Conservation (phyloP, 495 filamentous ascomycete species). For the Hyaloscypha hepaticicola region DNA sequence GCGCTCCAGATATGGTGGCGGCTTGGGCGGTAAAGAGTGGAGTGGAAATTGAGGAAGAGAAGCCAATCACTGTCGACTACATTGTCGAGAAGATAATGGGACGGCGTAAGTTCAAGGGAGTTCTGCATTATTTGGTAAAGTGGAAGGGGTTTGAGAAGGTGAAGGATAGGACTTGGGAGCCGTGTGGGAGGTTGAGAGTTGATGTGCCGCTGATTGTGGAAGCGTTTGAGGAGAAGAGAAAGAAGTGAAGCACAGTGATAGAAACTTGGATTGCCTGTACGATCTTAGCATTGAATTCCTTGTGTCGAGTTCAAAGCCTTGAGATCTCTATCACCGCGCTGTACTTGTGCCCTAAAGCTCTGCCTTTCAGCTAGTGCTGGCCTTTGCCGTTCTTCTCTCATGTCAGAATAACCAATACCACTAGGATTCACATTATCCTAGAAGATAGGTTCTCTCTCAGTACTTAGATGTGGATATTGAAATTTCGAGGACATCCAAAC, state of each 20-base stretch:
- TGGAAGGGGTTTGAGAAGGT: constrained; percentile 16
- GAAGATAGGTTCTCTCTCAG: constrained; percentile 5
- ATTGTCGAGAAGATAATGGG: constrained; percentile 11
- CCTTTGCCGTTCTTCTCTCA: too few species aligned
- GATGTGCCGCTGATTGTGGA: constrained; percentile 21
- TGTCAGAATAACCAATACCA: too few species aligned
- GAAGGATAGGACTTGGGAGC: constrained; percentile 26
- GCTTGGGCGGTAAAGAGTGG: constrained; percentile 1
- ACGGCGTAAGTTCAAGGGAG: background rate
- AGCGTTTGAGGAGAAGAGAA: constrained; percentile 17
- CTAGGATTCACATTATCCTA: too few species aligned
- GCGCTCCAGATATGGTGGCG: constrained; percentile 10
- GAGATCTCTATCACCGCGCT: too few species aligned
- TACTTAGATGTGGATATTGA: constrained; percentile 13
- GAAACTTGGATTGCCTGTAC: too few species aligned
- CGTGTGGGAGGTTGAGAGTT: constrained; percentile 3
- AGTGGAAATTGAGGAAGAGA: background rate
- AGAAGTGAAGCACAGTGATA: too few species aligned
- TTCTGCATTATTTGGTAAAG: constrained; percentile 19
- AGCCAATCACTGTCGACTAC: background rate
- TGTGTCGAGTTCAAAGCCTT: too few species aligned
- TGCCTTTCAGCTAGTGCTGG: too few species aligned
- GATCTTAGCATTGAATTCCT: too few species aligned
- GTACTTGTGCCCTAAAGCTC: too few species aligned
- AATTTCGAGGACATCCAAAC: constrained; percentile 3